Evolutionary conservation across 805 yeast species (phyloP).

Genomic region (Maudiozyma bulderi): DNA sequence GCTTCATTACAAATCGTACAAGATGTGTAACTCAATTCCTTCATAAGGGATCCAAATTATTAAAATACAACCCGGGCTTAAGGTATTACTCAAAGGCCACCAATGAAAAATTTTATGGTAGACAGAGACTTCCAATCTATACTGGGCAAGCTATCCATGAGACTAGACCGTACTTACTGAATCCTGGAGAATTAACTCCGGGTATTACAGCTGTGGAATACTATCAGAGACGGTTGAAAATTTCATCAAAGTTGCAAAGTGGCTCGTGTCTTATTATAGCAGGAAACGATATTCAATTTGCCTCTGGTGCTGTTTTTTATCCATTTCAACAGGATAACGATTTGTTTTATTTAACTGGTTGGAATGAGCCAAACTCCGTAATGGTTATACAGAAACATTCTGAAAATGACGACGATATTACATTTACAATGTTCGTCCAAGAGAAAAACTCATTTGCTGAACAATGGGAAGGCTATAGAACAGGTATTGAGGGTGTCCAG

Average conservation of each 20-base stretch:
- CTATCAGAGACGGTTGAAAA: slow-evolving; percentile 53
- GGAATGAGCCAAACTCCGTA: slow-evolving; percentile 81
- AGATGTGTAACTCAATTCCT: not conserved
- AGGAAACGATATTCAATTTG: slow-evolving; percentile 63
- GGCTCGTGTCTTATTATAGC: slow-evolving; percentile 58
- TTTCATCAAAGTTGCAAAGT: slow-evolving; percentile 50
- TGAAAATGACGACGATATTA: slow-evolving; percentile 37
- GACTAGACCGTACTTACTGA: slow-evolving; percentile 68
- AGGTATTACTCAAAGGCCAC: not conserved
- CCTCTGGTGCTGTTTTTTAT: slow-evolving; percentile 86
- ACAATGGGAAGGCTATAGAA: slow-evolving; percentile 91
- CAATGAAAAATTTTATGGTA: slow-evolving; percentile 5
- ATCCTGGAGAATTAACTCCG: slow-evolving; percentile 74
- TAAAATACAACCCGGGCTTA: not conserved
- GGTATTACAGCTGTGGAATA: slow-evolving; percentile 83
- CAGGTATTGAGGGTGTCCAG: slow-evolving; percentile 74
- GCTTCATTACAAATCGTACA: no score
- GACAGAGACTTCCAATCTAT: slow-evolving; percentile 25
- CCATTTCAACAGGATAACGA: slow-evolving; percentile 90
- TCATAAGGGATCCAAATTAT: not conserved
- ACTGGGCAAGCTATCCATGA: slow-evolving; percentile 85
- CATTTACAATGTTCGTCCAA: slow-evolving; percentile 76
- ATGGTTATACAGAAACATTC: slow-evolving; percentile 55
- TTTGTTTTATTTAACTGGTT: slow-evolving; percentile 78
- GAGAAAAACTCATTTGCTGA: slow-evolving; percentile 70